Evolutionary conservation across 2,329 filamentous ascomycete species (phyloP), one percentile per base, ranked within the genome.

Genomic region (Monosporascus ibericus): DNA sequence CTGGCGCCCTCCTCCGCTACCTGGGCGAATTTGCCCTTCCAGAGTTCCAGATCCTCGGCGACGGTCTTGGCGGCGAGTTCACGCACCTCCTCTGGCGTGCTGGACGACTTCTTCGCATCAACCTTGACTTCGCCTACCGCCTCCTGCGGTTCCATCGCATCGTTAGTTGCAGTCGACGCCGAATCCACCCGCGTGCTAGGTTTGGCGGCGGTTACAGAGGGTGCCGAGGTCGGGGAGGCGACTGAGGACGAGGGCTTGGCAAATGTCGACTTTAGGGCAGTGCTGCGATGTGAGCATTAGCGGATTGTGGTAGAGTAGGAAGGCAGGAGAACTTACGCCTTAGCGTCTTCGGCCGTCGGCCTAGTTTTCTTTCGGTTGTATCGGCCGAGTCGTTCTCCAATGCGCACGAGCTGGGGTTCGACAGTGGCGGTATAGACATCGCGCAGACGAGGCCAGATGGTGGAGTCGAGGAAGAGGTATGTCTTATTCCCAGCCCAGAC

Each of bases 361-460:
- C 72, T 74, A 34, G 62, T 58, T 52, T 70, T 74, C 53, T 62
- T 64, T 20, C 81, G 78, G 58, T 78, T 85, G 70, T 91, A 89
- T 47, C 87, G 79, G 40, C 91, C 92, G 11, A 99, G 80, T 46
- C 92, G 85, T 72, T 96, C 88, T 14, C 90, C 89, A 63, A 99
- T 97, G 63, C 91, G 90, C 52, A 92, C 82, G 15, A 99, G 79
- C 70, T 99, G 95, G 15, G 95, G 95, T 72, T 97, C 92, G 3
- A 99, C 92, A 62, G 95, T 96, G 65, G 96, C 86, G 11, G 86
- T 82, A 65, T 97, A 97, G 5, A 96, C 73, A 15, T 88, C 79
- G 25, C 87, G 84, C 11, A 96, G 57, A 58, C 87, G 86, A 2
- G 92, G 92, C 86, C 89, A 94, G 17, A 97, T 75, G 2, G 84